A percentile compares a stretch with the other conserved stretches of the same genome.
phyloP scores from a whole-genome alignment of 2,329 filamentous ascomycete genomes.

The Tolypocladium endophyticum region DNA sequence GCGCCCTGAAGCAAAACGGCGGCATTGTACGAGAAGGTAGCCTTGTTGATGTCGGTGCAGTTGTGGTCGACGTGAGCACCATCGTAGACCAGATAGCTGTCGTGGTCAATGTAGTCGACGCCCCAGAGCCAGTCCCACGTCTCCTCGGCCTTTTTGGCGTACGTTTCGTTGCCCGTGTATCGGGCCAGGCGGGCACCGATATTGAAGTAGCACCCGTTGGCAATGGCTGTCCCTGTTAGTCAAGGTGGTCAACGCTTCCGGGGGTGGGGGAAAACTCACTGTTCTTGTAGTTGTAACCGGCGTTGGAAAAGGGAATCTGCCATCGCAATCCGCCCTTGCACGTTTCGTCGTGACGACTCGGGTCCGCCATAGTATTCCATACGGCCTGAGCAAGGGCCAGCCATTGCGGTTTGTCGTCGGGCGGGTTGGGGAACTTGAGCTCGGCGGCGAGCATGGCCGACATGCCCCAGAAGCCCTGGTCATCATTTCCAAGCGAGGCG shows the following conservation, averaged over 20 bases:
- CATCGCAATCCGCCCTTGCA: slow-evolving; percentile 64
- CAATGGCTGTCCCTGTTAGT: slow-evolving; percentile 32
- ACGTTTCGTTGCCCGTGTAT: slow-evolving; percentile 58
- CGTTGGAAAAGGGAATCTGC: slow-evolving; percentile 68
- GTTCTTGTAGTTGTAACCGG: slow-evolving; percentile 69
- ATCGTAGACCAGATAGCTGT: slow-evolving; percentile 53
- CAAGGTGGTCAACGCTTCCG: neutral
- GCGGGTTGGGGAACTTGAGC: slow-evolving; percentile 49
- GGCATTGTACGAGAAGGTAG: slow-evolving; percentile 59
- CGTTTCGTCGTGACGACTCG: slow-evolving; percentile 51
- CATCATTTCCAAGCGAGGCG: slow-evolving; percentile 54
- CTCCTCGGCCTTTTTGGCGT: slow-evolving; percentile 50
- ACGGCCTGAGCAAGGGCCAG: slow-evolving; percentile 58
- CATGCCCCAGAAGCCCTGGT: slow-evolving; percentile 62
- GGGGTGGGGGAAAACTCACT: slow-evolving; percentile 23
- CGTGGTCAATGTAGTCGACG: slow-evolving; percentile 47
- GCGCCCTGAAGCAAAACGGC: slow-evolving; percentile 51
- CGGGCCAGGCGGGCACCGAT: slow-evolving; percentile 58
- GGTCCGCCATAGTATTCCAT: slow-evolving; percentile 49
- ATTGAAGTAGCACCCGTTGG: slow-evolving; percentile 55
- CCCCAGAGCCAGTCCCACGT: slow-evolving; percentile 50
- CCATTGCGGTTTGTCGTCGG: slow-evolving; percentile 44
- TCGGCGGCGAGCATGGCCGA: slow-evolving; percentile 59
- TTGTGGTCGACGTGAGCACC: slow-evolving; percentile 47
- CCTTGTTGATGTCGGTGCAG: slow-evolving; percentile 50